Evolutionary conservation across 1,284 basidiomycete genomes (phyloP).

Genomic region (Trametes polyzona): DNA sequence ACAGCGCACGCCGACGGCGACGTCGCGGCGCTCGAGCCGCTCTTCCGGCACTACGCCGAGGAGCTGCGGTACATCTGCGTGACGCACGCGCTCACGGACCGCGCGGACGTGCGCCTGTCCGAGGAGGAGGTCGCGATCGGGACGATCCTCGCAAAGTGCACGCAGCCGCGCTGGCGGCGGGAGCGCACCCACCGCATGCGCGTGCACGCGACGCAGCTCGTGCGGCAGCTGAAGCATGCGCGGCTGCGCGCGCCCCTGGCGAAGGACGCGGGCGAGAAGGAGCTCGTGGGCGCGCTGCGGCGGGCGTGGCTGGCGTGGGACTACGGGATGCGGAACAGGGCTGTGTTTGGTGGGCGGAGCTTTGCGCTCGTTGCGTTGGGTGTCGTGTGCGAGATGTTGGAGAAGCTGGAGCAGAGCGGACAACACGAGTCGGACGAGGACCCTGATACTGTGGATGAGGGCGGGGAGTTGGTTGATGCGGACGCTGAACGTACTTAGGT

Average conservation of each 20-base stretch:
- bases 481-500: no score
- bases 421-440: slow-evolving; percentile 5
- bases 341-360: slow-evolving; percentile 62
- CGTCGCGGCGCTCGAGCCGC: slow-evolving; percentile 36
- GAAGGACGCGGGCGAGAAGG: slow-evolving; percentile 32
- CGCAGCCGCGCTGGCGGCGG: slow-evolving; percentile 60
- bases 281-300: slow-evolving; percentile 47
- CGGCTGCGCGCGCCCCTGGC: slow-evolving; percentile 39
- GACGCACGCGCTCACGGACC: slow-evolving; percentile 66
- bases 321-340: slow-evolving; percentile 46
- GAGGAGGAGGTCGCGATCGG: slow-evolving; percentile 78
- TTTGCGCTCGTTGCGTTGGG: slow-evolving; percentile 69
- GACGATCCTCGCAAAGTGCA: slow-evolving; percentile 65
- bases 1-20: slow-evolving; percentile 35
- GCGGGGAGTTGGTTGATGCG: neutral
- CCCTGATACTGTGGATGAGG: neutral
- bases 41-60: slow-evolving; percentile 59
- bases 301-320: slow-evolving; percentile 69
- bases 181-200: slow-evolving; percentile 67
- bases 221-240: slow-evolving; percentile 51
- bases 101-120: slow-evolving; percentile 54
- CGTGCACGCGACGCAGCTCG: slow-evolving; percentile 55
- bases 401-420: slow-evolving; percentile 47
- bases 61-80: slow-evolving; percentile 70
- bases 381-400: slow-evolving; percentile 61